Base-by-base conservation (phyloP, 306 rosid species). In the Spatholobus suberectus region DNA sequence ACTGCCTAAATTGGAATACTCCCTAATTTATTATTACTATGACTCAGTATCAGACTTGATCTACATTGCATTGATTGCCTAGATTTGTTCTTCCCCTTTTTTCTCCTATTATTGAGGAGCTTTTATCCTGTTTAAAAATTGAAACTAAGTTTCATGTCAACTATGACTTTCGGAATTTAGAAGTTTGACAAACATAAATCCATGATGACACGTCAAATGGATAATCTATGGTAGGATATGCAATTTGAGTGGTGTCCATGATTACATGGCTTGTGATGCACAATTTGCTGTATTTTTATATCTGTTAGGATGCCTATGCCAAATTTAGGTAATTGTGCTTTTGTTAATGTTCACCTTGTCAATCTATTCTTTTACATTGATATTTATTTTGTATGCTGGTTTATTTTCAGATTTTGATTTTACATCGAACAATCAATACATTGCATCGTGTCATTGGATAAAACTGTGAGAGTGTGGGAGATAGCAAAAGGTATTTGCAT, bases 391-490 rank as follows among this genome's bases (percentile, higher is more conserved):
- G 5, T 32, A 32, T 29, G 43, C 44, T 88, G 69, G 57, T 88
- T 74, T 80, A 54, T 82, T 88, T 91, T 85, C 97, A 95, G 99
- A 95, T 87, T 95, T 95, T 68, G 98, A 95, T 91, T 95, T 95
- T 87, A 82, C 99, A 13, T 92, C 98, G 49, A 95, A 92, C 86
- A 95, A 93, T 91, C 99, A 93, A 88, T 95, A 95, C 86, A 93
- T 95, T 88, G 96, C 98, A 27, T 95, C 99, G 3, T 88, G 32
- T 95, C 99, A 21, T 72, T 91, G 94, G 99, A 95, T 87, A 95
- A 95, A 89, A 93, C 99, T 83, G 94, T 95, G 78, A 90, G 96
- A 87, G 96, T 95, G 37, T 95, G 99, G 99, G 98, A 93, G 89
- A 92, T 93, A 90, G 82, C 81, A 24, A 92, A 80, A 88, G 98